Conservation (phyloP, 1,284 basidiomycete genomes). For the Kalmanozyma brasiliensis region DNA sequence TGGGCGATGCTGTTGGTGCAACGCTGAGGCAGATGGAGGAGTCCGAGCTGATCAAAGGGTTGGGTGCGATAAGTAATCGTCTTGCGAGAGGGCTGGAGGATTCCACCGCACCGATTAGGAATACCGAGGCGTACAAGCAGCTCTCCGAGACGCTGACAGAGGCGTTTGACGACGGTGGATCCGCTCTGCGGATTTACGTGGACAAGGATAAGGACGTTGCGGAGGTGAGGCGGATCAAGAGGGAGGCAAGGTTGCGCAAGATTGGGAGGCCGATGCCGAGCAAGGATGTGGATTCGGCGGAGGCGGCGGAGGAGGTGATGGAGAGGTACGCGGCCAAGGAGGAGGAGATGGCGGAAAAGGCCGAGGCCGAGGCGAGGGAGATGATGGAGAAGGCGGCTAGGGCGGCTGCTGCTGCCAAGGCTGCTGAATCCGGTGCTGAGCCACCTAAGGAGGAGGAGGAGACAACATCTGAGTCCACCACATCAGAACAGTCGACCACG, state of each 20-base stretch:
- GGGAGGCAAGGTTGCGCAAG: conserved; percentile 62
- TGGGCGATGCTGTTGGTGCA: conserved; percentile 90
- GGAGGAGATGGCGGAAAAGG: conserved; percentile 31
- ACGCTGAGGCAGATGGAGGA: conserved; percentile 92
- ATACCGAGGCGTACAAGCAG: conserved; percentile 93
- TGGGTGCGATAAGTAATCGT: conserved; percentile 57
- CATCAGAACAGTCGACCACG: background rate
- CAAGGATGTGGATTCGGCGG: conserved; percentile 57
- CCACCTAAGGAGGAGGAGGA: conserved; percentile 1
- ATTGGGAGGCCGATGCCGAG: conserved; percentile 61
- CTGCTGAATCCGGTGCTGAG: background rate
- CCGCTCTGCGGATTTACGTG: conserved; percentile 71
- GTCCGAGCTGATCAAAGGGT: conserved; percentile 85
- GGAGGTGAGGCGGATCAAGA: conserved; percentile 72
- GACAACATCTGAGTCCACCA: conserved; percentile 1
- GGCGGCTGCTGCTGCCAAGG: conserved; percentile 12
- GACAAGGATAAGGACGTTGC: conserved; percentile 77
- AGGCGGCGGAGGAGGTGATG: conserved; percentile 49
- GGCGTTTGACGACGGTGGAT: conserved; percentile 91
- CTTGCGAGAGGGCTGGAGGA: conserved; percentile 60
- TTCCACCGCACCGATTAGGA: conserved; percentile 75
- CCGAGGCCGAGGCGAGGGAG: conserved; percentile 13
- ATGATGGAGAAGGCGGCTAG: conserved; percentile 11
- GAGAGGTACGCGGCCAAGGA: conserved; percentile 51
- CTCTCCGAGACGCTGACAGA: conserved; percentile 89